Evolutionary conservation across 495 filamentous ascomycete genomes (phyloP).

Genomic region (Penicillium taxi): DNA sequence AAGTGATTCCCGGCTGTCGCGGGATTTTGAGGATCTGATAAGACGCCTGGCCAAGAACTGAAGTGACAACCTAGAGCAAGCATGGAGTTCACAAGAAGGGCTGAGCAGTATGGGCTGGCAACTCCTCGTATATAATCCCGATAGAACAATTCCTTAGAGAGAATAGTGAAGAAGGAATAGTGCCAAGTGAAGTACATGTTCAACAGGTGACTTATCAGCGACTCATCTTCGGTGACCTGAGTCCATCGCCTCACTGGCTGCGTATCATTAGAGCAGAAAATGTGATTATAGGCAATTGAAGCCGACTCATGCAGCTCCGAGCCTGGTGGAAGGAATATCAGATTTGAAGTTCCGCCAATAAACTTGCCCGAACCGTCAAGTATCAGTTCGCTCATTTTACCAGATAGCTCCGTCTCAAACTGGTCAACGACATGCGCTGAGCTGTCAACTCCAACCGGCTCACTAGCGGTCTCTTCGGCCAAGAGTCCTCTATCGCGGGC

Average conservation of each 20-base stretch:
- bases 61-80: conserved; percentile 96
- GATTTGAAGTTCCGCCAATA: conserved; percentile 89
- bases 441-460: conserved; percentile 24
- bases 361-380: conserved; percentile 89
- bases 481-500: conserved; percentile 43
- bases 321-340: conserved; percentile 68
- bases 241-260: conserved; percentile 76
- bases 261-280: conserved; percentile 2
- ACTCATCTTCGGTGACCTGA: conserved; percentile 67
- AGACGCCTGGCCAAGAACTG: conserved; percentile 64
- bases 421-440: conserved; percentile 37
- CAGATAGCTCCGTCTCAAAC: conserved; percentile 80
- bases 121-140: conserved; percentile 70
- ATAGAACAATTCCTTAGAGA: conserved; percentile 85
- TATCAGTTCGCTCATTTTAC: conserved; percentile 88
- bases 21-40: conserved; percentile 59
- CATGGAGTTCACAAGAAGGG: conserved; percentile 90
- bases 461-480: conserved; percentile 8
- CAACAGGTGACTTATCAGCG: conserved; percentile 77
- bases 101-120: conserved; percentile 68
- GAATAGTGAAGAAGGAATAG: conserved; percentile 90
- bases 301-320: conserved; percentile 43
- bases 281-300: conserved; percentile 14
- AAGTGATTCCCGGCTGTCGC: conserved; percentile 94
- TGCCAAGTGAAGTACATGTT: conserved; percentile 99